These are phyloP conservation scores for Starmera quercuum DNA, from an alignment of 805 yeast species.

Conservation along the genomic window DNA sequence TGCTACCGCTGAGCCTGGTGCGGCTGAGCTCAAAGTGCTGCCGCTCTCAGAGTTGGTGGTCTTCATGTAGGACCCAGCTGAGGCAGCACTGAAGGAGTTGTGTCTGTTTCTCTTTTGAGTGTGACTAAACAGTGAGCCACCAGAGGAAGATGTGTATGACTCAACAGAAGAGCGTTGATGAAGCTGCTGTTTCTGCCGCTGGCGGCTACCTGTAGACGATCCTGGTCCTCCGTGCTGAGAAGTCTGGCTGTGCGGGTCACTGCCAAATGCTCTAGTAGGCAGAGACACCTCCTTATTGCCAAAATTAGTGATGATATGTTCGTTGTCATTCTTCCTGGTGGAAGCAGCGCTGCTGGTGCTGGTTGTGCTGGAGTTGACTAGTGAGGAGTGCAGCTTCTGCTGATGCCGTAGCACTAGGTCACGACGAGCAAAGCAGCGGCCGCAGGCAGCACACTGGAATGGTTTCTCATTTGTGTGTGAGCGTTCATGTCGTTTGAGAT, in stretches of 20 bases:
- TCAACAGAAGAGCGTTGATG: not conserved
- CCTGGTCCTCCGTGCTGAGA: no score
- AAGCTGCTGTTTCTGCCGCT: not conserved
- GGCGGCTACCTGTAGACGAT: not conserved
- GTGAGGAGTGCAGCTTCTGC: conserved; percentile 73
- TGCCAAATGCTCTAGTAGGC: conserved; percentile 20
- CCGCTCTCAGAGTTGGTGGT: no score
- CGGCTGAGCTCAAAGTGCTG: no score
- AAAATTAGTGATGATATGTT: conserved; percentile 27
- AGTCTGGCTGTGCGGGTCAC: no score
- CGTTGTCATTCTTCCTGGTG: conserved; percentile 21
- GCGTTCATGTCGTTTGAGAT: conserved; percentile 86
- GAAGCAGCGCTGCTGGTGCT: conserved; percentile 30
- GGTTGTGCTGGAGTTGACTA: conserved; percentile 43
- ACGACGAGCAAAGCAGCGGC: conserved; percentile 89
- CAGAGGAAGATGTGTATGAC: not conserved
- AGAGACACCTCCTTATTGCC: conserved; percentile 32
- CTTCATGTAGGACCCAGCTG: conserved; percentile 27
- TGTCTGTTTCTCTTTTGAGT: conserved; percentile 28
- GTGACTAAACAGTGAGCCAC: conserved; percentile 16
- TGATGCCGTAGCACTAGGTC: conserved; percentile 87
- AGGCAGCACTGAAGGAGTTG: conserved; percentile 37
- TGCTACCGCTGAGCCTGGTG: no score
- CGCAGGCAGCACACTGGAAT: conserved; percentile 93
- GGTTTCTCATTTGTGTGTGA: conserved; percentile 96